Base-by-base conservation (phyloP, 225 moss, liverwort and hornwort species). In the Takakia lepidozioides region DNA sequence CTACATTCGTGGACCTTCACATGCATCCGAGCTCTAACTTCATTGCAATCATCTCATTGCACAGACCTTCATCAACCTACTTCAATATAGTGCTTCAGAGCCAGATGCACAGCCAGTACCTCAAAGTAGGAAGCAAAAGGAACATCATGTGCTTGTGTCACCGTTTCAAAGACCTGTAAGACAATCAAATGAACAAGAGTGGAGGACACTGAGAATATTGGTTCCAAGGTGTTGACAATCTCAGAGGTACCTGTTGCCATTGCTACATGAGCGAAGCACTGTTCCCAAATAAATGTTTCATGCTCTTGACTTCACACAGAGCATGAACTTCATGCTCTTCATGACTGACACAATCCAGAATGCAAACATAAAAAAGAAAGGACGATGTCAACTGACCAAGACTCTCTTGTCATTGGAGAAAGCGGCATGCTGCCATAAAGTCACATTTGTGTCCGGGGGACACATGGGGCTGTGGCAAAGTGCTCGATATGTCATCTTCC, bases 51-150 rank as follows among this genome's bases (percentile, higher is more conserved):
- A 10, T 14, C 2, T n/a, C 20, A 11, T 14, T 30, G 19, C 8
- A 39, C 37, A 43, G 14, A 10, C 20, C 2, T 18, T 15, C 22
- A 8, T 18, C n/a, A 9, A 40, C 10, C 16, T 3, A 25, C 10
- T 35, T 8, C 27, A 29, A 38, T 24, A 19, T 21, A 11, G 3
- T 26, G 10, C 25, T 6, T 27, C 15, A 14, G 35, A 41, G 13
- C 20, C 24, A 10, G 21, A 43, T 6, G 15, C 25, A 56, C 24
- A 26, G 43, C 40, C 4, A 13, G 27, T 70, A 84, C 91, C 91
- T 92, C 91, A 63, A 92, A 92, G 53, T 86, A 92, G 42, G 74
- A 78, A 61, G 86, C 87, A 69, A 92, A 92, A 0, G 91, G 91
- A 25, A 92, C 75, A 62, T 92, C 91, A 59, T 86, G 86, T 45